Conservation (phyloP, 306 rosid genomes). For the Medicago arabica region DNA sequence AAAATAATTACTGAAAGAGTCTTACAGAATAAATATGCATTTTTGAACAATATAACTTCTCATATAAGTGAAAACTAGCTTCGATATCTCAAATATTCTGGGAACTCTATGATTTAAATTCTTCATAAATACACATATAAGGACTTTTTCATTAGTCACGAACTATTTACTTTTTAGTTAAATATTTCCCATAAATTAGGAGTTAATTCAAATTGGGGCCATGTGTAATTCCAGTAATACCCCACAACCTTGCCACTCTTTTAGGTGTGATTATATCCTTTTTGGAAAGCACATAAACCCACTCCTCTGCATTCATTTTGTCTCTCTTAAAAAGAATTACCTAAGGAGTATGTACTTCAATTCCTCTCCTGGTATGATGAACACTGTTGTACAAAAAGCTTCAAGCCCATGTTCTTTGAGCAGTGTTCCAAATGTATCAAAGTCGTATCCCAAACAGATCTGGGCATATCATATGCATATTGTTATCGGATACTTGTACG, state of each 20-base stretch:
- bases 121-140: not conserved
- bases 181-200: conserved; percentile 1
- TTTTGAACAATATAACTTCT: not conserved
- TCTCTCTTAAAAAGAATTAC: conserved; percentile 1
- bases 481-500: not conserved
- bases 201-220: not conserved
- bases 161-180: not conserved
- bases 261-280: not conserved
- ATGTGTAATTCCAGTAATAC: not conserved
- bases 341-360: not conserved
- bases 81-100: not conserved
- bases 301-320: conserved; percentile 11
- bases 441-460: conserved; percentile 13
- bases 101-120: not conserved
- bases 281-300: not conserved
- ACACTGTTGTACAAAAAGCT: not conserved
- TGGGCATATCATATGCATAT: conserved; percentile 7
- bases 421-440: not conserved
- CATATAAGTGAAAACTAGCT: not conserved
- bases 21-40: not conserved
- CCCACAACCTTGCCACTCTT: not conserved
- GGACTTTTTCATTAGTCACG: not conserved
- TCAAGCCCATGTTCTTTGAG: not conserved
- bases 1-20: not conserved
- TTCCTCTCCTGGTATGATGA: not conserved